Evolutionary conservation across 2,329 filamentous ascomycete species (phyloP).

Genomic region (Neobulgaria alba): DNA sequence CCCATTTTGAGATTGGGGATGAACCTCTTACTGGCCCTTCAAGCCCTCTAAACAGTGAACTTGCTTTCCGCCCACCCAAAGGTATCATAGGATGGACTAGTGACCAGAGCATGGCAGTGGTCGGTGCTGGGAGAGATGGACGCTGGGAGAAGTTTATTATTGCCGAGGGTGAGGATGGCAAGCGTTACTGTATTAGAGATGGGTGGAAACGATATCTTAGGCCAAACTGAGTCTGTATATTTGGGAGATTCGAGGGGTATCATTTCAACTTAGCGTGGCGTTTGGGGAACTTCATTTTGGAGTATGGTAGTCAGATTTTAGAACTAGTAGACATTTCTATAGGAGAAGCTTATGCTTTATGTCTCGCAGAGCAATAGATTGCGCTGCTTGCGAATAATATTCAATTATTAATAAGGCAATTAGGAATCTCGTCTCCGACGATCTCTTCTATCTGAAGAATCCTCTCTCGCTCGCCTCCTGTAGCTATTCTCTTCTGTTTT

Average conservation of each 20-base stretch:
- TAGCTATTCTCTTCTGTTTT: neutral
- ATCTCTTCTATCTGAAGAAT: neutral
- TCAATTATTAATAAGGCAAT: too few relatives aligned
- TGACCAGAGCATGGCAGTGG: constrained; percentile 64
- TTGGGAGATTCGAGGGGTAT: constrained; percentile 1
- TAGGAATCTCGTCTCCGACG: too few relatives aligned
- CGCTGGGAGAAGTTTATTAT: constrained; percentile 84
- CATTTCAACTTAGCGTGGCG: constrained; percentile 20
- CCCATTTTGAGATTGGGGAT: constrained; percentile 75
- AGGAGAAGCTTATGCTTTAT: too few relatives aligned
- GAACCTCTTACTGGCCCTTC: constrained; percentile 59
- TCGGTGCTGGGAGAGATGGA: constrained; percentile 72
- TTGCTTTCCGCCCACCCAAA: constrained; percentile 53
- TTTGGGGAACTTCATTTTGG: constrained; percentile 2
- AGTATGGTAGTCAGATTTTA: neutral
- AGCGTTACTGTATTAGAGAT: constrained; percentile 57
- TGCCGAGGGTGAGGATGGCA: constrained; percentile 58
- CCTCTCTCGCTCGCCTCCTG: neutral
- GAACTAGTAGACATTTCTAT: too few relatives aligned
- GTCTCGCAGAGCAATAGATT: too few relatives aligned
- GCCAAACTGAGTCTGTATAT: constrained; percentile 20
- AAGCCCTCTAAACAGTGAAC: constrained; percentile 34
- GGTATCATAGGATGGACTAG: constrained; percentile 79
- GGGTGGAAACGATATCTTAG: constrained; percentile 76
- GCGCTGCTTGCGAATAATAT: too few relatives aligned